Evolutionary conservation across 768 basidiomycete species (phyloP), one percentile per base, ranked within the genome.

Genomic region (Leucocoprinus sp.): DNA sequence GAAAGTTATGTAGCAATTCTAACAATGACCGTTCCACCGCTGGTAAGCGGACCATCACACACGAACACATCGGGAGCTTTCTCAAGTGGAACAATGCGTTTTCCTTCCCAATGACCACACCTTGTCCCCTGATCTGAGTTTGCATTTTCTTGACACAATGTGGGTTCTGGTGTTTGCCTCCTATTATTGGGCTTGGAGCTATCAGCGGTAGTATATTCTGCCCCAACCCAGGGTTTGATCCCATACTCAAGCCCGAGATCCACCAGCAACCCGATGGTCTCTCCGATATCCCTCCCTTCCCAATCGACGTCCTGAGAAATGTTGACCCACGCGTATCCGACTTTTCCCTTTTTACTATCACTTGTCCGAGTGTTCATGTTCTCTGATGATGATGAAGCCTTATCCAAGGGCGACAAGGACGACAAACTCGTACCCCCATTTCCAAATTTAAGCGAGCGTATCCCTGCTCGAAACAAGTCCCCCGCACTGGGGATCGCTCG

Each of bases 261-360:
- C 42, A 76, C 35, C 7, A 75, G 66, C 29, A 60, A 64, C 4
- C 62, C 64, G 40, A 78, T 52, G 37, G 63, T 71, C 48, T 71
- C 70, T 5, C 78, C 67, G 43, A 90, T 73, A 58, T 88, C 82
- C 46, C 78, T 73, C 21, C 89, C 89, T 55, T 90, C 84, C 72
- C 80, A 82, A 60, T 91, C 89, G 23, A 90, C 77, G 57, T 90
- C 89, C 50, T 84, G 83, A 27, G 78, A 77, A 29, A 80, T 66
- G 57, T 76, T 81, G n/a, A 91, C 76, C 87, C 88, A 92, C 15
- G 82, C 78, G 60, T 91, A 91, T 37, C 78, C 80, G 22, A 87
- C 78, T 47, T 69, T 68, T 40, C 66, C 60, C 21, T 45, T 43
- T 31, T 48, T 52, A 33, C 43, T 51, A 18, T 48, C 40, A 7